phyloP scores from a whole-genome alignment of 2,329 filamentous ascomycete genomes.

The Colletotrichum plurivorum region DNA sequence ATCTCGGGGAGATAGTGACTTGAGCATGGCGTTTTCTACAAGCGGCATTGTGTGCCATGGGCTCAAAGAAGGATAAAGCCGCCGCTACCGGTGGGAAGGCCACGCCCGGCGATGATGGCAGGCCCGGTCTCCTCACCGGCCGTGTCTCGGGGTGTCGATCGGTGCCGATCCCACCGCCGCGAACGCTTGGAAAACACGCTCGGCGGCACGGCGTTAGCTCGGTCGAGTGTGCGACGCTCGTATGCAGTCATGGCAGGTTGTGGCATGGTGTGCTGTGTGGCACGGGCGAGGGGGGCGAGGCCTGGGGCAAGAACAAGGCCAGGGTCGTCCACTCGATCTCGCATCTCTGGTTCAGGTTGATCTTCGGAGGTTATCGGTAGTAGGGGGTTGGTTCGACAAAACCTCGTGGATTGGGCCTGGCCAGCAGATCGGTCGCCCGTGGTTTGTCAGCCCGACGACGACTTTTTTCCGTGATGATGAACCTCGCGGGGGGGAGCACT shows the following conservation, averaged over 20 bases:
- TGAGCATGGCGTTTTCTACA: background rate
- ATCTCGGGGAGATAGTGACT: background rate
- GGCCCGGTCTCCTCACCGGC: slow-evolving; percentile 26
- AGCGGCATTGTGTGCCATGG: background rate
- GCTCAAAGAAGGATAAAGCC: background rate
- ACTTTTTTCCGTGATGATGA: background rate
- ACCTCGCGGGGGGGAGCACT: background rate
- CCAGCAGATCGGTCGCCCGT: slow-evolving; percentile 24
- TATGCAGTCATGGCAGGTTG: slow-evolving; percentile 35
- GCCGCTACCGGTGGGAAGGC: background rate
- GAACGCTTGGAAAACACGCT: background rate
- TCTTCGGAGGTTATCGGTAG: slow-evolving; percentile 39
- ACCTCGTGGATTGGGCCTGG: slow-evolving; percentile 26
- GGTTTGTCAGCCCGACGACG: slow-evolving; percentile 14
- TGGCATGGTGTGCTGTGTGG: slow-evolving; percentile 17
- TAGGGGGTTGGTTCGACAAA: slow-evolving; percentile 19
- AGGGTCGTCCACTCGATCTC: slow-evolving; percentile 26
- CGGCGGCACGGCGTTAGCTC: slow-evolving; percentile 28
- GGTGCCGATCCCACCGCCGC: slow-evolving; percentile 28
- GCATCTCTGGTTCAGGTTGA: slow-evolving; percentile 24
- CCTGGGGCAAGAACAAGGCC: background rate
- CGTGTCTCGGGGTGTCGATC: slow-evolving; percentile 30
- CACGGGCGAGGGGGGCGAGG: slow-evolving; percentile 7
- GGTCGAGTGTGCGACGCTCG: background rate
- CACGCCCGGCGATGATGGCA: background rate